Percentiles rank a stretch among this genome's conserved stretches.
phyloP scores from a whole-genome alignment of 495 filamentous ascomycete genomes.

The Corynascus novoguineensis region DNA sequence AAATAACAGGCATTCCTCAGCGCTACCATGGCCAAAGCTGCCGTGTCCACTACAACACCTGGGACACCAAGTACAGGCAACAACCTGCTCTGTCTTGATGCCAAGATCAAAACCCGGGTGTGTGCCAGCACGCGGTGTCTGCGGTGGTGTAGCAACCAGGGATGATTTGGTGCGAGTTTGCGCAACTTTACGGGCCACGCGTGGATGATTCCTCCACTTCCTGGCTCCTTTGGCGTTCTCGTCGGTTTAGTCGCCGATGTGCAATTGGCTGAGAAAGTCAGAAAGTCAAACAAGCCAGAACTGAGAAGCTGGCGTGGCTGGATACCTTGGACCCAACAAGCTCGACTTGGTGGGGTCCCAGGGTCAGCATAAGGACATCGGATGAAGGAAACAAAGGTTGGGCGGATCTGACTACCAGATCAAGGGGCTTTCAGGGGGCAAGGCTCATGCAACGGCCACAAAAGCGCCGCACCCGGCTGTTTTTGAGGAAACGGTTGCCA shows the following conservation, averaged over 20 bases:
- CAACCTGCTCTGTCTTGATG: too few species aligned
- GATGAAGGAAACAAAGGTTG: constrained; percentile 10
- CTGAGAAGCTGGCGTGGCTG: neutral
- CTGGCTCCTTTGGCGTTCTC: too few species aligned
- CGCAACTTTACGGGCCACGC: constrained; percentile 9
- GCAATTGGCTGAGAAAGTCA: constrained; percentile 21
- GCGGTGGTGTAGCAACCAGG: neutral
- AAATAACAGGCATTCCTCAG: constrained; percentile 1
- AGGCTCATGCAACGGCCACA: constrained; percentile 19
- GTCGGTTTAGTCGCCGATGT: too few species aligned
- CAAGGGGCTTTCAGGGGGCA: constrained; percentile 12
- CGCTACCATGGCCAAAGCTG: constrained; percentile 5
- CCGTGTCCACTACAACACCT: too few species aligned
- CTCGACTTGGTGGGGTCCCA: constrained; percentile 10
- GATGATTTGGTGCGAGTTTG: constrained; percentile 17
- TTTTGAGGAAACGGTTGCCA: neutral
- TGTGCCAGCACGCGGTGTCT: constrained; percentile 7
- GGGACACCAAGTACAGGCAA: too few species aligned
- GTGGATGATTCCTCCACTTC: neutral
- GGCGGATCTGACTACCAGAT: constrained; percentile 12
- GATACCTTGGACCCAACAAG: too few species aligned
- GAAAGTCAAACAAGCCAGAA: constrained; percentile 27
- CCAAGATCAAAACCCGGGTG: constrained; percentile 6
- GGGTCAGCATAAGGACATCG: constrained; percentile 2
- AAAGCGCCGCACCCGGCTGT: neutral